A percentile compares a stretch with the other conserved stretches of the same genome.
Conservation (phyloP, 2,329 filamentous ascomycete species). For the Apiospora phragmitis region DNA sequence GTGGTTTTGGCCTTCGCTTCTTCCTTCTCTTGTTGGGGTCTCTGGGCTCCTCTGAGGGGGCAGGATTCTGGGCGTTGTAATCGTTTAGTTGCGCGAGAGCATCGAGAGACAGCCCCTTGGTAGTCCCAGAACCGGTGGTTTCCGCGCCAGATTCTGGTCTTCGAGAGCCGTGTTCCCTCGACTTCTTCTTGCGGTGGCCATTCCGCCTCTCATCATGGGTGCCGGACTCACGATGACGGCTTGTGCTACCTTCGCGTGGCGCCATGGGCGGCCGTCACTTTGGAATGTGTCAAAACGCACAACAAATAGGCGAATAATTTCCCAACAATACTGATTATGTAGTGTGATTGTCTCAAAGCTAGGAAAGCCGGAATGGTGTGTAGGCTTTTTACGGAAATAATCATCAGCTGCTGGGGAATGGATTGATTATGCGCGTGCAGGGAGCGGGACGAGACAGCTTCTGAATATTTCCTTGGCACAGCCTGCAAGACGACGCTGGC, state of each 20-base stretch:
- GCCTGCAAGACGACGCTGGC: background rate
- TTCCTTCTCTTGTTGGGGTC: slow-evolving; percentile 42
- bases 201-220: slow-evolving; percentile 31
- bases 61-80: slow-evolving; percentile 49
- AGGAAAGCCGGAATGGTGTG: background rate
- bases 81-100: slow-evolving; percentile 68
- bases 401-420: slow-evolving; percentile 18
- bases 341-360: background rate
- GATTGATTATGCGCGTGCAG: slow-evolving; percentile 10
- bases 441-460: background rate
- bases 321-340: background rate
- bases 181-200: slow-evolving; percentile 36
- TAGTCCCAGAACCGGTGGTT: slow-evolving; percentile 24
- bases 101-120: slow-evolving; percentile 45
- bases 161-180: slow-evolving; percentile 31
- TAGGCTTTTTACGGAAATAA: slow-evolving; percentile 26
- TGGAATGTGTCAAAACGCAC: slow-evolving; percentile 2
- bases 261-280: slow-evolving; percentile 18
- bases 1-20: slow-evolving; percentile 29
- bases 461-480: background rate
- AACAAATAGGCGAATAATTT: background rate
- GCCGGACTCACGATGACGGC: slow-evolving; percentile 29
- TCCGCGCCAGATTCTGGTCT: slow-evolving; percentile 36
- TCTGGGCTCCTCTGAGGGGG: slow-evolving; percentile 41
- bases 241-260: slow-evolving; percentile 27